Evolutionary conservation across 148 eudicot genomes (phyloP).

Genomic region (Talinum fruticosum): DNA sequence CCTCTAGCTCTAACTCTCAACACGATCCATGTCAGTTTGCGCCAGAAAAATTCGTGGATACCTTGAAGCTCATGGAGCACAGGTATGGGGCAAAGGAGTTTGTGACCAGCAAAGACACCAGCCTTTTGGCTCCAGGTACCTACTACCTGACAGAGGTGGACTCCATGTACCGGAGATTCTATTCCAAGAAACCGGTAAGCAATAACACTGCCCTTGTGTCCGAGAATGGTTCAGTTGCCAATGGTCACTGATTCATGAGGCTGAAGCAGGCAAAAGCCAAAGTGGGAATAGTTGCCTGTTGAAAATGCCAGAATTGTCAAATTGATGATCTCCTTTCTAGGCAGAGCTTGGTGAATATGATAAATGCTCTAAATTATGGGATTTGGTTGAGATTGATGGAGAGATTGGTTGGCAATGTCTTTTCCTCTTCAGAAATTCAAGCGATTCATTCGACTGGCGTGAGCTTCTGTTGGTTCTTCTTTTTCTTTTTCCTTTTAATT

Average conservation of each 20-base stretch:
- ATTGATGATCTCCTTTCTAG: slow-evolving; percentile 6
- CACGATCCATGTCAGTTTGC: slow-evolving; percentile 41
- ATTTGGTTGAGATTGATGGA: slow-evolving; percentile 19
- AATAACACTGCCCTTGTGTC: not conserved
- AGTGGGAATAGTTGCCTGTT: not conserved
- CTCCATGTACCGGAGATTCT: slow-evolving; percentile 67
- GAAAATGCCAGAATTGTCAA: not conserved
- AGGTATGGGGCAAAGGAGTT: slow-evolving; percentile 82
- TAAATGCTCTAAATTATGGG: not conserved
- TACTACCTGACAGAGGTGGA: slow-evolving; percentile 83
- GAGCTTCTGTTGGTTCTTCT: not conserved
- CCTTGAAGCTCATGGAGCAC: slow-evolving; percentile 85
- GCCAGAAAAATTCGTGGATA: slow-evolving; percentile 83
- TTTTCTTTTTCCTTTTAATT: not conserved
- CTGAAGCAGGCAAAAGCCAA: not conserved
- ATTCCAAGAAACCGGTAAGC: slow-evolving; percentile 42
- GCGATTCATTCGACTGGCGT: slow-evolving; percentile 9
- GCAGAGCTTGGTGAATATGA: slow-evolving; percentile 5
- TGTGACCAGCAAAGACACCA: slow-evolving; percentile 77
- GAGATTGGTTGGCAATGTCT: slow-evolving; percentile 9
- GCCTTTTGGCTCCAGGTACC: slow-evolving; percentile 63
- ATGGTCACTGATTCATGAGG: slow-evolving; percentile 45
- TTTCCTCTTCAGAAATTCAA: not conserved
- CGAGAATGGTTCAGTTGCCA: slow-evolving; percentile 44
- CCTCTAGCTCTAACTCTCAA: not conserved